Percentiles rank a stretch among this genome's conserved stretches.
These are phyloP conservation scores for Wickerhamiella cacticola DNA, from an alignment of 805 yeast species.

Conservation along the genomic window DNA sequence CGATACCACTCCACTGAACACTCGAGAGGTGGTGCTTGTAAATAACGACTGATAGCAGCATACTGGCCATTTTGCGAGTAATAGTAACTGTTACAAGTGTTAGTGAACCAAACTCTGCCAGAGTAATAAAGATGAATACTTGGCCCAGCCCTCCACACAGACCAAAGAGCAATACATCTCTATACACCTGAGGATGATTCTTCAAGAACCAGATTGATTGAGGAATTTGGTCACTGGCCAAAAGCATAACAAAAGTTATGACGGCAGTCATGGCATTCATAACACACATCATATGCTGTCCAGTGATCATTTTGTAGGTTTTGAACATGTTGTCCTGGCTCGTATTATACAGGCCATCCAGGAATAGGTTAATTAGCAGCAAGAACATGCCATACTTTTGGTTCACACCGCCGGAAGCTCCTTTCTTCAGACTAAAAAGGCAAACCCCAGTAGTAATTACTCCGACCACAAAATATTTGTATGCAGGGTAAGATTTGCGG, in stretches of 20 bases:
- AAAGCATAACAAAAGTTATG: slow-evolving; percentile 30
- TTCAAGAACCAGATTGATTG: slow-evolving; percentile 40
- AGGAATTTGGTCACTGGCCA: slow-evolving; percentile 44
- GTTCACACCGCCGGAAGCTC: slow-evolving; percentile 28
- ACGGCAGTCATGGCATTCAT: slow-evolving; percentile 38
- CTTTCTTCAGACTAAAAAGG: slow-evolving; percentile 52
- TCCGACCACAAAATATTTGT: slow-evolving; percentile 67
- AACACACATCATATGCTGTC: slow-evolving; percentile 79
- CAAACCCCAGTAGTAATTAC: slow-evolving; percentile 77
- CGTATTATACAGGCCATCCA: slow-evolving; percentile 89
- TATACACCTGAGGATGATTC: slow-evolving; percentile 41
- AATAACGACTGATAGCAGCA: slow-evolving; percentile 75
- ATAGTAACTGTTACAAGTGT: slow-evolving; percentile 86
- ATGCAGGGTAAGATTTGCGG: slow-evolving; percentile 54
- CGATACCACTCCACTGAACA: slow-evolving; percentile 70
- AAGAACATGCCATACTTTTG: slow-evolving; percentile 46
- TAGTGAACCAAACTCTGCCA: slow-evolving; percentile 76
- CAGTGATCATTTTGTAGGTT: slow-evolving; percentile 43
- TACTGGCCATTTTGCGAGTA: slow-evolving; percentile 90
- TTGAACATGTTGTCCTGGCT: slow-evolving; percentile 80
- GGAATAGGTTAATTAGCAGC: slow-evolving; percentile 48
- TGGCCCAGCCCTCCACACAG: slow-evolving; percentile 85
- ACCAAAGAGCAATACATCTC: slow-evolving; percentile 55
- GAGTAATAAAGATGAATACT: slow-evolving; percentile 75
- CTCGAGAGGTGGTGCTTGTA: slow-evolving; percentile 63